Conservation (phyloP, 768 basidiomycete species). For the Tubosaeta sp. region DNA sequence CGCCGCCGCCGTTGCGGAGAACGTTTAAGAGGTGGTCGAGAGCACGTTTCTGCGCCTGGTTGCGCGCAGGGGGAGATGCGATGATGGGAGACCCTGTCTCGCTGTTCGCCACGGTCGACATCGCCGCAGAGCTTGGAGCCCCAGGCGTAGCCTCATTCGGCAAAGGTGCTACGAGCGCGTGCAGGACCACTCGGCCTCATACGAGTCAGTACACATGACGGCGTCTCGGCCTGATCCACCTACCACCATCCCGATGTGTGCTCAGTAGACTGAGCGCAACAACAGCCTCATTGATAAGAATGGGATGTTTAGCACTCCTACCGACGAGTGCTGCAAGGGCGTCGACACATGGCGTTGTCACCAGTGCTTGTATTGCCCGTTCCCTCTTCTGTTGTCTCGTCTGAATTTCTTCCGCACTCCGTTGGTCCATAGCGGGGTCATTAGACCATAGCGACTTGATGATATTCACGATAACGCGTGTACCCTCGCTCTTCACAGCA, state of each 20-base stretch:
- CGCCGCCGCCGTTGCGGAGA: constrained; percentile 42
- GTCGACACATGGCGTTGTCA: constrained; percentile 50
- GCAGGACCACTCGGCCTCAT: constrained; percentile 59
- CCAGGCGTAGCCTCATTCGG: constrained; percentile 36
- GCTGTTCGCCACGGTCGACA: constrained; percentile 39
- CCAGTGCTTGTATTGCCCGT: constrained; percentile 48
- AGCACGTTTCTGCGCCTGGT: constrained; percentile 48
- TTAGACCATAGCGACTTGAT: constrained; percentile 72
- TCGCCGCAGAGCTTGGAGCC: constrained; percentile 30
- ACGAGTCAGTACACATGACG: constrained; percentile 4
- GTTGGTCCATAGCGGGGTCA: constrained; percentile 33
- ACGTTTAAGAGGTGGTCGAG: constrained; percentile 66
- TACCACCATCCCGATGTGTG: constrained; percentile 62
- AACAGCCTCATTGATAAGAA: constrained; percentile 86
- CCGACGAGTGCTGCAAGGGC: constrained; percentile 69
- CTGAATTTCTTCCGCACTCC: constrained; percentile 31
- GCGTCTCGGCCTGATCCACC: constrained; percentile 16
- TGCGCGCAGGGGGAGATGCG: constrained; percentile 36
- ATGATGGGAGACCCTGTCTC: constrained; percentile 47
- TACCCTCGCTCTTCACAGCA: constrained; percentile 84
- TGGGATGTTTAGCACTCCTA: constrained; percentile 73
- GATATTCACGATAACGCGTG: constrained; percentile 82
- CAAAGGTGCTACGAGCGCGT: constrained; percentile 51
- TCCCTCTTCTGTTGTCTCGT: constrained; percentile 48
- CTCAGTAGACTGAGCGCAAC: constrained; percentile 78